A percentile compares a stretch with the other conserved stretches of the same genome.
Conservation (phyloP, 2,329 filamentous ascomycete species). For the Fusarium sp. region DNA sequence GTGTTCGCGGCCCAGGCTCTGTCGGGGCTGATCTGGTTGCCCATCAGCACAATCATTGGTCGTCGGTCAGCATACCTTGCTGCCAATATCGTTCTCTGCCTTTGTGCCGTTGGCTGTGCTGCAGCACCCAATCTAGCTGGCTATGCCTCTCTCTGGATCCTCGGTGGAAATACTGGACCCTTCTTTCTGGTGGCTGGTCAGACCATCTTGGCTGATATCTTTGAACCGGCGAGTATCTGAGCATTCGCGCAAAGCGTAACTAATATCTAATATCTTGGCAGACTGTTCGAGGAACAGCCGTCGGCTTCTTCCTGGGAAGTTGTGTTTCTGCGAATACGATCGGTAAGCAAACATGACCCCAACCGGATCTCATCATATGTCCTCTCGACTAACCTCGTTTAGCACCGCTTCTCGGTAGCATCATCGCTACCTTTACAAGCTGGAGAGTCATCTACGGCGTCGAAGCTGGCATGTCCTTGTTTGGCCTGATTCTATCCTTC, state of each 20-base stretch:
- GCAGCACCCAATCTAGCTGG: constrained; percentile 35
- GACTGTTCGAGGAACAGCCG: constrained; percentile 40
- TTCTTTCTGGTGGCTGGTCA: constrained; percentile 43
- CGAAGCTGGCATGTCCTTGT: constrained; percentile 41
- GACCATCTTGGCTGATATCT: constrained; percentile 42
- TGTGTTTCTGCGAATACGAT: constrained; percentile 41
- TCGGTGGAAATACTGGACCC: constrained; percentile 40
- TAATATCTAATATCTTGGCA: background rate
- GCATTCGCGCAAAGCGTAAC: background rate
- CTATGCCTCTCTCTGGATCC: constrained; percentile 37
- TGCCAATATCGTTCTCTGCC: constrained; percentile 35
- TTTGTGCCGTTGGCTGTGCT: constrained; percentile 39
- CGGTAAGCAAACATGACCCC: constrained; percentile 17
- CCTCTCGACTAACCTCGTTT: background rate
- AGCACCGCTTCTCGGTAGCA: constrained; percentile 41
- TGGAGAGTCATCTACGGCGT: constrained; percentile 44
- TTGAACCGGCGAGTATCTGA: constrained; percentile 35
- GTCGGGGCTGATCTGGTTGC: constrained; percentile 40
- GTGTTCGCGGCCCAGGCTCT: constrained; percentile 41
- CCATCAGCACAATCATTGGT: constrained; percentile 40
- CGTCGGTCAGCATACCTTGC: constrained; percentile 39
- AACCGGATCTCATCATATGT: no score
- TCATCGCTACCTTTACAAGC: constrained; percentile 43
- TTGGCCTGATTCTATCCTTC: constrained; percentile 38
- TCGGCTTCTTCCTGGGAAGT: constrained; percentile 42